Conservation (phyloP, 2,329 filamentous ascomycete genomes). For the Mycosphaerelloides madeirae region DNA sequence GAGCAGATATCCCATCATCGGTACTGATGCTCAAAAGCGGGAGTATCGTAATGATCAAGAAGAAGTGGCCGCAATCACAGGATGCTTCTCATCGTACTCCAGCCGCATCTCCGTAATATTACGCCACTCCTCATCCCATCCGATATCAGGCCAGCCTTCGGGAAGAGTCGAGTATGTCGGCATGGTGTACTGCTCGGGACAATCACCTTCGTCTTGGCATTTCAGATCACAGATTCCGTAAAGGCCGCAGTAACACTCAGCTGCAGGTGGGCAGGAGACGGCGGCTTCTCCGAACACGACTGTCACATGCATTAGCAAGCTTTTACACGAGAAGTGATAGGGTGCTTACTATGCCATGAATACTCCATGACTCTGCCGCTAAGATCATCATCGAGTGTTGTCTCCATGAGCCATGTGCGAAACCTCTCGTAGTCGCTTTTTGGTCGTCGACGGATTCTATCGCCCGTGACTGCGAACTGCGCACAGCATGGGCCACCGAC, state of each 20-base stretch:
- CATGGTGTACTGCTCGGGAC: conserved; percentile 55
- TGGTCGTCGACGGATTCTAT: conserved; percentile 43
- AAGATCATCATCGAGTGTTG: conserved; percentile 44
- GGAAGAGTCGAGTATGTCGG: conserved; percentile 57
- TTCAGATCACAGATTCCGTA: conserved; percentile 57
- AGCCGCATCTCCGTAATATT: conserved; percentile 5
- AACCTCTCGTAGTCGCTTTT: conserved; percentile 47
- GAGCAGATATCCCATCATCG: too few relatives aligned
- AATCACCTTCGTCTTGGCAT: conserved; percentile 42
- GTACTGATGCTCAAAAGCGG: too few relatives aligned
- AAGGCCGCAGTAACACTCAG: conserved; percentile 62
- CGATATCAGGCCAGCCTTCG: conserved; percentile 56
- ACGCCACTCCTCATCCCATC: conserved; percentile 44
- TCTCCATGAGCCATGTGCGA: conserved; percentile 47
- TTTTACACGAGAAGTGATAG: background rate
- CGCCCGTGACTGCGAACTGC: conserved; percentile 50
- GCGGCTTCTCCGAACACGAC: conserved; percentile 30
- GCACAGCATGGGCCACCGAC: conserved; percentile 53
- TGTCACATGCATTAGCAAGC: conserved; percentile 15
- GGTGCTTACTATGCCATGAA: conserved; percentile 51
- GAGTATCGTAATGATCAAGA: too few relatives aligned
- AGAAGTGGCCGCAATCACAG: too few relatives aligned
- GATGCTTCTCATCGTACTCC: too few relatives aligned
- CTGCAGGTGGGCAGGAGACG: conserved; percentile 54
- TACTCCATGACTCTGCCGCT: conserved; percentile 55